Percentiles rank a stretch among this genome's conserved stretches.
Conservation (phyloP, 768 basidiomycete species). For the Rhizopogon vinicolor region DNA sequence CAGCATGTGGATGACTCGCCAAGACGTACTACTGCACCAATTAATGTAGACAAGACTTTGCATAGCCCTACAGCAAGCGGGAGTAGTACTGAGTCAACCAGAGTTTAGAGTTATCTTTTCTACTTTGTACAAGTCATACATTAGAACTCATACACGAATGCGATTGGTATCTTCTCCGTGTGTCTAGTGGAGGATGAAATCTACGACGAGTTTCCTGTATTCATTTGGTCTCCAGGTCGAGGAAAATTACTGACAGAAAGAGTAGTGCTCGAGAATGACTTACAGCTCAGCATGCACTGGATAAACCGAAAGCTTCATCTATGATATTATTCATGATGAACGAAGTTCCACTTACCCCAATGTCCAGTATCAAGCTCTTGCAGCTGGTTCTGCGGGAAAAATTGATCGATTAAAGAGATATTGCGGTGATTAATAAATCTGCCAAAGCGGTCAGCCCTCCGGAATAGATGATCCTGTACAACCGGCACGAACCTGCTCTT, state of each 20-base stretch:
- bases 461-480: neutral
- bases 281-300: conserved; percentile 79
- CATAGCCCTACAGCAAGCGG: too few relatives aligned
- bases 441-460: conserved; percentile 4
- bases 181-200: conserved; percentile 15
- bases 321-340: neutral
- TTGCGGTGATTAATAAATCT: conserved; percentile 79
- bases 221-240: conserved; percentile 45
- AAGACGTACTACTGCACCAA: neutral
- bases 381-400: conserved; percentile 70
- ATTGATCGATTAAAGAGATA: conserved; percentile 50
- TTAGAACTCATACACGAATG: neutral
- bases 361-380: conserved; percentile 73
- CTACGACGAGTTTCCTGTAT: conserved; percentile 39
- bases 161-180: neutral
- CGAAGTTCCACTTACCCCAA: conserved; percentile 62
- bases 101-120: neutral
- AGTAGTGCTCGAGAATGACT: conserved; percentile 6
- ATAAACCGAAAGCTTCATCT: neutral
- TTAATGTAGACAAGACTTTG: neutral
- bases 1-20: conserved; percentile 23
- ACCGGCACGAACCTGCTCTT: conserved; percentile 56
- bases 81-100: neutral
- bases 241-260: neutral
- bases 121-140: neutral